phyloP scores from a whole-genome alignment of 805 yeast genomes.

The Wickerhamiella dianesei region DNA sequence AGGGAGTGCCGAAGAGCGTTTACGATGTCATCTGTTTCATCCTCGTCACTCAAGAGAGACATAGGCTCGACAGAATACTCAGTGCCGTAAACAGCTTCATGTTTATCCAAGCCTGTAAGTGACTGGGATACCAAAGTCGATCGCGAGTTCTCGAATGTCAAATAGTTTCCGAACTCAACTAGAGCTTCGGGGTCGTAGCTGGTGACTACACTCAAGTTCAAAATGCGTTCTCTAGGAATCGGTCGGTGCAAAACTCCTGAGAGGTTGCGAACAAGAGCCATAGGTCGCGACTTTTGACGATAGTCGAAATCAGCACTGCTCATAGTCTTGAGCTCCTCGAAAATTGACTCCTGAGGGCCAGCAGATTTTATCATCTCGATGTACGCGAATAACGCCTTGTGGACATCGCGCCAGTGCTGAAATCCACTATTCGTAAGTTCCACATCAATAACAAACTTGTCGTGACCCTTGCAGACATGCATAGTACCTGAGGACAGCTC shows the following conservation, averaged over 20 bases:
- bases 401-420: slow-evolving; percentile 44
- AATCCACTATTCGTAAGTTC: slow-evolving; percentile 66
- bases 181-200: slow-evolving; percentile 47
- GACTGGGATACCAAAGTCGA: slow-evolving; percentile 40
- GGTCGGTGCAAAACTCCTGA: slow-evolving; percentile 47
- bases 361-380: slow-evolving; percentile 42
- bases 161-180: slow-evolving; percentile 32
- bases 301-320: slow-evolving; percentile 62
- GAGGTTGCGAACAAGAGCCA: slow-evolving; percentile 56
- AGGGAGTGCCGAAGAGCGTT: slow-evolving; percentile 23
- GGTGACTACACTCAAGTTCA: slow-evolving; percentile 44
- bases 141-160: slow-evolving; percentile 50
- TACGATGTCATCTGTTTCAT: slow-evolving; percentile 1
- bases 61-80: slow-evolving; percentile 45
- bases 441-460: slow-evolving; percentile 52
- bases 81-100: slow-evolving; percentile 86
- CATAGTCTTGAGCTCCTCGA: slow-evolving; percentile 59
- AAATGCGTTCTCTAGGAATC: slow-evolving; percentile 51
- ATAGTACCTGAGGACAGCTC: slow-evolving; percentile 58
- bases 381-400: slow-evolving; percentile 56
- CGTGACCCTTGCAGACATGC: slow-evolving; percentile 44
- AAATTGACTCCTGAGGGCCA: slow-evolving; percentile 67
- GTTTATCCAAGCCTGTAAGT: slow-evolving; percentile 34
- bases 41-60: neutral
- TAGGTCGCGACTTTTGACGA: slow-evolving; percentile 60